Evolutionary conservation across 495 filamentous ascomycete genomes (phyloP).

Genomic region (Podospora tetraspora): DNA sequence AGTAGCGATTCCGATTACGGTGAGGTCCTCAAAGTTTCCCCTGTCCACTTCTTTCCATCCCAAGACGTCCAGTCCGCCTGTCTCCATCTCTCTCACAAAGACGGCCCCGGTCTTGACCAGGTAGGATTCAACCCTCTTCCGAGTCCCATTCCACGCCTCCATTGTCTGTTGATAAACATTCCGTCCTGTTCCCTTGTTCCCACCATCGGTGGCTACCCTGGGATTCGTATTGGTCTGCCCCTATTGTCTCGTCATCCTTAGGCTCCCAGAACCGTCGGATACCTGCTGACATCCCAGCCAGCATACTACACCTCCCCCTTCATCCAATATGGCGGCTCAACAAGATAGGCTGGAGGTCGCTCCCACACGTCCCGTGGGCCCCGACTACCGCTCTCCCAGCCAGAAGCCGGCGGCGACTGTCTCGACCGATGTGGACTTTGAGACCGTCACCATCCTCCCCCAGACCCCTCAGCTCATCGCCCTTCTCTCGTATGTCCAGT

Average conservation of each 20-base stretch:
- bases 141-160: background rate
- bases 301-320: background rate
- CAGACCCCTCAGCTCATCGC: constrained; percentile 97
- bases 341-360: constrained; percentile 31
- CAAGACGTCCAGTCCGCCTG: background rate
- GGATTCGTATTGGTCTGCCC: background rate
- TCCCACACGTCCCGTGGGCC: constrained; percentile 69
- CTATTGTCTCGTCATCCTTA: background rate
- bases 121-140: background rate
- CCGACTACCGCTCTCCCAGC: constrained; percentile 66
- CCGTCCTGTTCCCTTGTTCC: background rate
- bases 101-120: background rate
- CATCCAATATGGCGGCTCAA: constrained; percentile 17
- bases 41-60: too few relatives aligned
- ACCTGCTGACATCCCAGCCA: background rate
- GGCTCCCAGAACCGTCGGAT: background rate
- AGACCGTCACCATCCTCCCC: constrained; percentile 83
- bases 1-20: background rate
- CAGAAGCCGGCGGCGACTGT: constrained; percentile 88
- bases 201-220: background rate
- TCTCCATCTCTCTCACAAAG: background rate
- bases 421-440: constrained; percentile 72
- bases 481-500: constrained; percentile 76
- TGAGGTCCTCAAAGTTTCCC: background rate
- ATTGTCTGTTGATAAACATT: background rate